Evolutionary conservation across 2,329 filamentous ascomycete genomes (phyloP).

Genomic region (Arachnopeziza araneosa): DNA sequence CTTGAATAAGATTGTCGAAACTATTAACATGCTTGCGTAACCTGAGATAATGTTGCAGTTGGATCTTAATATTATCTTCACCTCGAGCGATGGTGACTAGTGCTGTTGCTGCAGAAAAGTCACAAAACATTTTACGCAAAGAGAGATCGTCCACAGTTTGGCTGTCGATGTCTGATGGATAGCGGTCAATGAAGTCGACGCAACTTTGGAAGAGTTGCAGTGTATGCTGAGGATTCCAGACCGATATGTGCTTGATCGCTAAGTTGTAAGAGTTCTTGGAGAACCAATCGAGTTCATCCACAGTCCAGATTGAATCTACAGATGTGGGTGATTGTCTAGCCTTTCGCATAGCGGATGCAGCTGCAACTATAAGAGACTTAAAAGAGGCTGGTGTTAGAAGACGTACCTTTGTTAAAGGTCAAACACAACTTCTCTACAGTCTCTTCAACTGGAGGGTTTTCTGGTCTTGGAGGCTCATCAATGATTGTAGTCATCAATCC

Average conservation of each 20-base stretch:
- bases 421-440: slow-evolving; percentile 47
- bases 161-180: slow-evolving; percentile 41
- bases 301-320: slow-evolving; percentile 42
- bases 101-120: slow-evolving; percentile 58
- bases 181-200: slow-evolving; percentile 45
- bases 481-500: slow-evolving; percentile 42
- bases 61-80: slow-evolving; percentile 42
- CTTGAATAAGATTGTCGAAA: slow-evolving; percentile 47
- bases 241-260: slow-evolving; percentile 54
- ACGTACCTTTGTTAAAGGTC: slow-evolving; percentile 45
- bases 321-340: slow-evolving; percentile 33
- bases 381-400: neutral
- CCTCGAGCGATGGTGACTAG: slow-evolving; percentile 47
- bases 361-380: slow-evolving; percentile 11
- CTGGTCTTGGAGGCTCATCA: slow-evolving; percentile 19
- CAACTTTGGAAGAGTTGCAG: slow-evolving; percentile 52
- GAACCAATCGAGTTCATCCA: slow-evolving; percentile 75
- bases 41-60: slow-evolving; percentile 56
- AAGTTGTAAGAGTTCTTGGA: slow-evolving; percentile 77
- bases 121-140: slow-evolving; percentile 61
- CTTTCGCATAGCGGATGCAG: slow-evolving; percentile 33
- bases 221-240: slow-evolving; percentile 48
- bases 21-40: slow-evolving; percentile 54
- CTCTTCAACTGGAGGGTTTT: slow-evolving; percentile 1
- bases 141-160: slow-evolving; percentile 43